Evolutionary conservation across 257 asterid genomes (phyloP).

Genomic region (Solanum raphanifolium): DNA sequence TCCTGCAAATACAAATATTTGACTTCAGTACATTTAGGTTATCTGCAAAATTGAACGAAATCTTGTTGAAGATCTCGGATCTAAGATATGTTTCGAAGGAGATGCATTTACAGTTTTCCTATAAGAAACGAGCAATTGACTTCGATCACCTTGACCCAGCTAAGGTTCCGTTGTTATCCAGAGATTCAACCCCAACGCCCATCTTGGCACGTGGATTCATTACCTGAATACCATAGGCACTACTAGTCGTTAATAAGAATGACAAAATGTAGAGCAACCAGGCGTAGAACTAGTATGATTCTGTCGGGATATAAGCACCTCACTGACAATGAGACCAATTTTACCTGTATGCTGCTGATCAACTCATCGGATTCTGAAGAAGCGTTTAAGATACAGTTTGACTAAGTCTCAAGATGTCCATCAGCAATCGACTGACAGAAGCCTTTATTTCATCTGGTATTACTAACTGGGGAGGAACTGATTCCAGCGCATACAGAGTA

Average conservation of each 20-base stretch:
- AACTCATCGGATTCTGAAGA: neutral
- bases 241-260: neutral
- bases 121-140: neutral
- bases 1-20: neutral
- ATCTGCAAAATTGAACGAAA: neutral
- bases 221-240: neutral
- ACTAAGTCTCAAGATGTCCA: slow-evolving; percentile 50
- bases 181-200: neutral
- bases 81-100: neutral
- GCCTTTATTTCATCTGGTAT: slow-evolving; percentile 50
- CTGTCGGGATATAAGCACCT: neutral
- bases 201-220: neutral
- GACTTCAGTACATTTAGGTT: neutral
- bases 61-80: neutral
- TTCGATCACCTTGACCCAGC: neutral
- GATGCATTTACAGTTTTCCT: neutral
- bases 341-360: neutral
- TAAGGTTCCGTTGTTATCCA: neutral
- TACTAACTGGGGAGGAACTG: slow-evolving; percentile 39
- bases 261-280: neutral
- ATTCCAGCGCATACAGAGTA: slow-evolving; percentile 49
- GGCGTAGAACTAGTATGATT: neutral
- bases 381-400: slow-evolving; percentile 13
- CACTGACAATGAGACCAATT: neutral
- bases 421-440: slow-evolving; percentile 46